Percentiles rank a stretch among this genome's conserved stretches.
These are phyloP conservation scores for Martiniozyma abietophila DNA, from an alignment of 805 yeast species.

Conservation along the genomic window DNA sequence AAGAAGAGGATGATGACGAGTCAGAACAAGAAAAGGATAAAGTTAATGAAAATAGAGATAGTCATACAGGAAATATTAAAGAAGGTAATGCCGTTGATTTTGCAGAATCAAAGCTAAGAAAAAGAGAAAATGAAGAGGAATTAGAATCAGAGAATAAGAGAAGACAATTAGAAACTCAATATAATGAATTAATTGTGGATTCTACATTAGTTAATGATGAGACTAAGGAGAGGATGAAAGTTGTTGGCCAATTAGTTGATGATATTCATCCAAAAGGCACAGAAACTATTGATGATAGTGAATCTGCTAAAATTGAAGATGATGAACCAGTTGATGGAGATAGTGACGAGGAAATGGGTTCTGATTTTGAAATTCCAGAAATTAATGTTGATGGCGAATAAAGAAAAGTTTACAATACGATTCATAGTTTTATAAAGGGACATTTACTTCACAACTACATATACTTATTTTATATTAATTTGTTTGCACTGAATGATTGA, in stretches of 20 bases:
- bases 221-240: constrained; percentile 3
- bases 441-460: no score
- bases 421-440: no score
- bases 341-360: constrained; percentile 19
- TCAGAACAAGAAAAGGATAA: constrained; percentile 8
- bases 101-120: constrained; percentile 11
- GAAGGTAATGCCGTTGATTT: constrained; percentile 7
- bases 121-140: constrained; percentile 11
- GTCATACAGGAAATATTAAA: constrained; percentile 7
- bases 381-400: constrained; percentile 26
- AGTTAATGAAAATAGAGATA: background rate
- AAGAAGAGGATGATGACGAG: constrained; percentile 11
- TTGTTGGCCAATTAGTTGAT: constrained; percentile 6
- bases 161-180: constrained; percentile 4
- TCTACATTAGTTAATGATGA: constrained; percentile 7
- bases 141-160: constrained; percentile 5
- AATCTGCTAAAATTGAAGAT: constrained; percentile 18
- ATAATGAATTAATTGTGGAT: constrained; percentile 15
- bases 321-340: constrained; percentile 6
- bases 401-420: no score
- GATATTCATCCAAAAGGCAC: constrained; percentile 8
- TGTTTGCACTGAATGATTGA: no score
- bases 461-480: no score
- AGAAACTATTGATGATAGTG: constrained; percentile 1
- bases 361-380: constrained; percentile 30